Percentiles rank a stretch among this genome's conserved stretches.
These are phyloP conservation scores for Phytophthora boehmeriae DNA, from an alignment of 352 stramenopile species.

Conservation along the genomic window DNA sequence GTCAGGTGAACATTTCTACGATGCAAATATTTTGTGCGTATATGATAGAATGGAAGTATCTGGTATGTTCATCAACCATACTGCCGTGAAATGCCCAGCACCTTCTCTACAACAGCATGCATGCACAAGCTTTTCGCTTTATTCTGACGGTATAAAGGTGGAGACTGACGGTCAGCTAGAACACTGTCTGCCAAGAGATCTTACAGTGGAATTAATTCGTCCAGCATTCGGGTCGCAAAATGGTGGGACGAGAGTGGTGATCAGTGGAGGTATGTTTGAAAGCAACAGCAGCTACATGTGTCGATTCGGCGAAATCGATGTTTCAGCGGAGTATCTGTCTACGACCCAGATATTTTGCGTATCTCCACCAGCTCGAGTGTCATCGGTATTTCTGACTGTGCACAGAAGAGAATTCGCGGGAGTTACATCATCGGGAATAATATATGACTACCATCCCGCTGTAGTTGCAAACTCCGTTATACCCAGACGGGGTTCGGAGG, in stretches of 20 bases:
- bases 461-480: conserved; percentile 16
- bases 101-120: background rate
- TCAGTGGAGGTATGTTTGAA: conserved; percentile 38
- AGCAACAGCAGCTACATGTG: conserved; percentile 26
- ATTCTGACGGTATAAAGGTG: conserved; percentile 17
- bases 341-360: conserved; percentile 39
- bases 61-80: conserved; percentile 22
- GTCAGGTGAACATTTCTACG: conserved; percentile 17
- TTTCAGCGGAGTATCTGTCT: conserved; percentile 31
- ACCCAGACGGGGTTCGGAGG: conserved; percentile 37
- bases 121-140: conserved; percentile 24
- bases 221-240: conserved; percentile 36
- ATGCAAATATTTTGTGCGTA: conserved; percentile 20
- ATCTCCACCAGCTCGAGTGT: conserved; percentile 26
- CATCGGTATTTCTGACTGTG: conserved; percentile 33
- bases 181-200: conserved; percentile 12
- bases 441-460: conserved; percentile 32
- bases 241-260: conserved; percentile 45
- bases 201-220: conserved; percentile 31
- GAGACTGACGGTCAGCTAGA: conserved; percentile 1
- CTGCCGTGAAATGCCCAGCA: conserved; percentile 11
- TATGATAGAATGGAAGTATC: conserved; percentile 18
- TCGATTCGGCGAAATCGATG: conserved; percentile 26
- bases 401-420: conserved; percentile 15
- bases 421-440: background rate